phyloP scores from a whole-genome alignment of 1,139 yeast species.

The Geotrichum carabidarum region DNA sequence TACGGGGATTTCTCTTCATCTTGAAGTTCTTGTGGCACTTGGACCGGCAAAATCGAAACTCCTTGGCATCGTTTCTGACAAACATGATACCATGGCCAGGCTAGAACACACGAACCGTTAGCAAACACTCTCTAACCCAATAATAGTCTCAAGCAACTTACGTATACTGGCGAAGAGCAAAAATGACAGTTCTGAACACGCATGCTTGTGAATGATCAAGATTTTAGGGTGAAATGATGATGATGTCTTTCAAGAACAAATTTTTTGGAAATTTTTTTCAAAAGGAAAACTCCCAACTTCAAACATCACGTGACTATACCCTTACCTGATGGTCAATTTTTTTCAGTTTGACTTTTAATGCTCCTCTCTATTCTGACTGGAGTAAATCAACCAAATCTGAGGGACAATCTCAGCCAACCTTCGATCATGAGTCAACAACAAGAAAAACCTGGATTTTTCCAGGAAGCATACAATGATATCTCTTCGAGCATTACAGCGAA shows the following conservation, averaged over 20 bases:
- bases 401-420: background rate
- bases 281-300: constrained; percentile 13
- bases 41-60: constrained; percentile 94
- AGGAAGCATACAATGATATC: constrained; percentile 19
- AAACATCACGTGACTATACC: background rate
- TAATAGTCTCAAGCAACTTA: constrained; percentile 19
- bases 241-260: background rate
- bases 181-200: constrained; percentile 93
- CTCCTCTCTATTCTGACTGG: background rate
- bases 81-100: constrained; percentile 98
- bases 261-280: constrained; percentile 1
- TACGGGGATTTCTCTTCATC: constrained; percentile 98
- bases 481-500: constrained; percentile 43
- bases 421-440: constrained; percentile 3
- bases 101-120: constrained; percentile 19
- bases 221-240: background rate
- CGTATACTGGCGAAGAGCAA: constrained; percentile 91
- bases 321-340: constrained; percentile 3
- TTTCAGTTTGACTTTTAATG: background rate
- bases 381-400: background rate
- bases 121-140: background rate
- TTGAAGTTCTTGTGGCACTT: constrained; percentile 97
- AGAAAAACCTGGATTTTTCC: constrained; percentile 18
- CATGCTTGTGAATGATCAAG: constrained; percentile 45
- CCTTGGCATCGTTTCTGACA: constrained; percentile 97